A percentile compares a stretch with the other conserved stretches of the same genome.
phyloP scores from a whole-genome alignment of 2,329 filamentous ascomycete genomes.

The Colletotrichum sublineola region DNA sequence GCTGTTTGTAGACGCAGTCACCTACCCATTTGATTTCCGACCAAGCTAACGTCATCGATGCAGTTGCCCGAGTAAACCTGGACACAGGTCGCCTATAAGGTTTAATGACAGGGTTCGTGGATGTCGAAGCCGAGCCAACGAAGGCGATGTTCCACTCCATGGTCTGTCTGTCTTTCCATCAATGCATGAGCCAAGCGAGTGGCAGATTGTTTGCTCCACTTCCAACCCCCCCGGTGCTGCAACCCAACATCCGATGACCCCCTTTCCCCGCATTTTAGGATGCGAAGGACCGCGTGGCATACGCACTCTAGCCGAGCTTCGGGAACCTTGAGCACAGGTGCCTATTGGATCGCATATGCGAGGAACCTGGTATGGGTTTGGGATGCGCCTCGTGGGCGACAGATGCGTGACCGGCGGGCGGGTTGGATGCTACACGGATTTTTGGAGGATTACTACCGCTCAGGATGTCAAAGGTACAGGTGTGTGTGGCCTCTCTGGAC shows the following conservation, averaged over 20 bases:
- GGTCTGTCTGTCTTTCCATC: conserved; percentile 25
- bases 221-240: conserved; percentile 1
- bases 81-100: not conserved
- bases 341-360: conserved; percentile 18
- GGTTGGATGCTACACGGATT: not conserved
- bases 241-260: conserved; percentile 5
- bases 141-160: not conserved
- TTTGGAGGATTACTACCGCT: not conserved
- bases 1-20: not conserved
- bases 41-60: not conserved
- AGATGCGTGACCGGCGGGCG: not conserved
- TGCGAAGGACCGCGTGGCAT: not conserved
- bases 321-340: not conserved
- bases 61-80: not conserved
- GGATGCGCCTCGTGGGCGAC: not conserved
- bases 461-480: not conserved
- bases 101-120: conserved; percentile 22
- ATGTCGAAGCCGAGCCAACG: conserved; percentile 22
- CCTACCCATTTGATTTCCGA: not conserved
- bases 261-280: conserved; percentile 24
- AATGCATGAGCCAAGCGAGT: conserved; percentile 19
- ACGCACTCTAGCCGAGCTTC: not conserved
- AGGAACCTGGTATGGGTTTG: not conserved
- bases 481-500: not conserved
- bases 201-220: conserved; percentile 8